These are phyloP conservation scores for Yamadazyma kitorensis DNA, from an alignment of 805 yeast genomes.

Conservation along the genomic window DNA sequence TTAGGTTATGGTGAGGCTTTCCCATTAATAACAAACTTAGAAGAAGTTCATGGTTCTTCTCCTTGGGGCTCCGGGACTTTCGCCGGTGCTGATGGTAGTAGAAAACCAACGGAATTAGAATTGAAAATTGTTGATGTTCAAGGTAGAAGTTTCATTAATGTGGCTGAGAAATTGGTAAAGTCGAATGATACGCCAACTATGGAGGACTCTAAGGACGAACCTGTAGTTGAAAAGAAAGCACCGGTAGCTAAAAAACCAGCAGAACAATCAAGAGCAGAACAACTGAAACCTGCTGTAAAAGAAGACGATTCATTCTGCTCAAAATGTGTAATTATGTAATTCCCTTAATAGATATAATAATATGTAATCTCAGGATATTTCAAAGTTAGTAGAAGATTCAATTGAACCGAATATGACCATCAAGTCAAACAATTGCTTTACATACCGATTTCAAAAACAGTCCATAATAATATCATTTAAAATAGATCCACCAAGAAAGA, in stretches of 20 bases:
- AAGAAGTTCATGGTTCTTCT: constrained; percentile 76
- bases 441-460: too few relatives aligned
- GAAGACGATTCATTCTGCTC: constrained; percentile 15
- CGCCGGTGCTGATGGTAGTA: constrained; percentile 75
- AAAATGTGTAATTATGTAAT: constrained; percentile 20
- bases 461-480: too few relatives aligned
- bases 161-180: constrained; percentile 17
- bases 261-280: constrained; percentile 9
- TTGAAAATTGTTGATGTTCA: constrained; percentile 61
- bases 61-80: constrained; percentile 86
- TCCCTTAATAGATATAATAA: not conserved
- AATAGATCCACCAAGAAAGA: too few relatives aligned
- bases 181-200: constrained; percentile 1
- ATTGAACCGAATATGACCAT: too few relatives aligned
- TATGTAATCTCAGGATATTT: too few relatives aligned
- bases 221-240: constrained; percentile 1
- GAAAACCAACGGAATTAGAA: constrained; percentile 65
- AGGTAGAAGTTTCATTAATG: constrained; percentile 54
- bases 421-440: too few relatives aligned
- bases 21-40: constrained; percentile 45
- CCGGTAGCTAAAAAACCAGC: constrained; percentile 5
- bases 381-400: too few relatives aligned
- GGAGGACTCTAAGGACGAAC: not conserved
- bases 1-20: constrained; percentile 56
- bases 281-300: constrained; percentile 15